phyloP scores from a whole-genome alignment of 2,329 filamentous ascomycete species.

The Ascocoryne sarcoides region DNA sequence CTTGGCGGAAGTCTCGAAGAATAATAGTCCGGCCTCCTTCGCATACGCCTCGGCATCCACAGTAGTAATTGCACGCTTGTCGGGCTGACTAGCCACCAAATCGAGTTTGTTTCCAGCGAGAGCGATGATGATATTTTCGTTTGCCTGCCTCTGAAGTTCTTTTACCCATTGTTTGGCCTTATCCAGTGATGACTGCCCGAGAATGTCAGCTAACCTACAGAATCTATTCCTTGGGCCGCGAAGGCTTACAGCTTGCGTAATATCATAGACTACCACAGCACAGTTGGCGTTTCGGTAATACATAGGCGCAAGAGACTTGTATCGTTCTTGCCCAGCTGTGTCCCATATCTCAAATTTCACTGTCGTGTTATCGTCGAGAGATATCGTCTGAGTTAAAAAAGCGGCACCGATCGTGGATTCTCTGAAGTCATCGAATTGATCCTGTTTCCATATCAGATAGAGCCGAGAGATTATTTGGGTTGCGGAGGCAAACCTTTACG shows the following conservation, averaged over 20 bases:
- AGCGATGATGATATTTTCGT: constrained; percentile 99
- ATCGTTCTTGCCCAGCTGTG: constrained; percentile 95
- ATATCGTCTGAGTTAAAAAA: constrained; percentile 97
- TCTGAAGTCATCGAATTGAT: constrained; percentile 82
- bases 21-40: constrained; percentile 83
- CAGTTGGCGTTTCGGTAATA: constrained; percentile 99
- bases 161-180: constrained; percentile 99
- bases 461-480: background rate
- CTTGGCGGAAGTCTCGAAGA: constrained; percentile 98
- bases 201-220: constrained; percentile 13
- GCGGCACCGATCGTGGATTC: constrained; percentile 55
- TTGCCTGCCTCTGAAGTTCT: constrained; percentile 95
- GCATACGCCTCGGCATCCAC: constrained; percentile 94
- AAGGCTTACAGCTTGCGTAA: constrained; percentile 80
- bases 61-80: constrained; percentile 85
- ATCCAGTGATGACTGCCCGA: constrained; percentile 75
- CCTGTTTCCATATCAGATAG: too few relatives aligned
- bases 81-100: constrained; percentile 85
- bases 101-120: constrained; percentile 97
- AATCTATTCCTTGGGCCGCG: too few relatives aligned
- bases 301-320: constrained; percentile 98
- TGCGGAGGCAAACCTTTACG: constrained; percentile 66
- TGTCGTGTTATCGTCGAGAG: constrained; percentile 93
- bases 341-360: constrained; percentile 99
- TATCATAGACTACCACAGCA: constrained; percentile 97